Evolutionary conservation across 345 rosid genomes (phyloP).

Genomic region (Iberis pinnata): DNA sequence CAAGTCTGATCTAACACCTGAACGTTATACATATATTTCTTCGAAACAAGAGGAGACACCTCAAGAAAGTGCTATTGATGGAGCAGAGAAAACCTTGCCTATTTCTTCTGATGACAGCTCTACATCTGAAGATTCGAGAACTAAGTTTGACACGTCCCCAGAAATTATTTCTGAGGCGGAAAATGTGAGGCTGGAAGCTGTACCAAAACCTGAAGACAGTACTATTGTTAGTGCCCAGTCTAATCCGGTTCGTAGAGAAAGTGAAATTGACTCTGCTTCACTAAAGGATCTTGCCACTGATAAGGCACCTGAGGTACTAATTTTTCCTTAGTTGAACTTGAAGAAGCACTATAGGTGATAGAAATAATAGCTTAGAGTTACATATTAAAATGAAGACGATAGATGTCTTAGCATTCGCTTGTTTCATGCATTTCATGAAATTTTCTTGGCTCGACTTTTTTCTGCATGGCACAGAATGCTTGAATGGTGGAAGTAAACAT

Average conservation of each 20-base stretch:
- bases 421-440: conserved; percentile 8
- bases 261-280: conserved; percentile 14
- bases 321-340: conserved; percentile 1
- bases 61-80: conserved; percentile 29
- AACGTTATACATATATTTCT: conserved; percentile 29
- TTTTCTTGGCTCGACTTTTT: neutral
- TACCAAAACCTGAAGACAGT: conserved; percentile 34
- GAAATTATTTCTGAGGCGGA: conserved; percentile 27
- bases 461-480: no score
- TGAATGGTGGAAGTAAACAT: no score
- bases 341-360: neutral
- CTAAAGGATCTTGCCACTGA: conserved; percentile 19
- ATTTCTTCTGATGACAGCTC: conserved; percentile 20
- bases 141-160: conserved; percentile 26
- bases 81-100: conserved; percentile 29
- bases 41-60: conserved; percentile 30
- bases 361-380: neutral
- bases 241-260: conserved; percentile 27
- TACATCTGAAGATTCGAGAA: conserved; percentile 29
- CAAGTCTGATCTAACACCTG: conserved; percentile 32
- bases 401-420: conserved; percentile 1
- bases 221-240: conserved; percentile 22
- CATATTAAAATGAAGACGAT: neutral
- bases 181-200: conserved; percentile 31
- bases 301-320: conserved; percentile 24